Evolutionary conservation across 2,329 filamentous ascomycete species (phyloP).

Genomic region (Penicillium polonicum): DNA sequence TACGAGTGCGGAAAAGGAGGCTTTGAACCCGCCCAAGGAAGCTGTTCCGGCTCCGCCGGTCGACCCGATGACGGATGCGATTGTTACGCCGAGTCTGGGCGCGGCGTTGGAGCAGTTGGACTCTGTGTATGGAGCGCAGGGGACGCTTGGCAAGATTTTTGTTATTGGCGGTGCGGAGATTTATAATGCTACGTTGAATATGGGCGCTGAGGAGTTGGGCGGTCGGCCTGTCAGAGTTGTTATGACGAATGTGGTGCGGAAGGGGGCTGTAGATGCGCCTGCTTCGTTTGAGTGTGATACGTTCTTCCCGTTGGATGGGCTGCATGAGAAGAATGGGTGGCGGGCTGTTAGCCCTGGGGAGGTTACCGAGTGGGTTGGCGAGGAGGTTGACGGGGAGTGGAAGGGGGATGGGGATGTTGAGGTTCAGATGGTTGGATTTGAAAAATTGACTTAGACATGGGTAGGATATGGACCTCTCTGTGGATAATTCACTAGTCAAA

Average conservation of each 20-base stretch:
- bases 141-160: slow-evolving; percentile 62
- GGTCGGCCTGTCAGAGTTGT: slow-evolving; percentile 35
- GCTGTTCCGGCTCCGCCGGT: background rate
- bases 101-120: slow-evolving; percentile 52
- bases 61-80: slow-evolving; percentile 32
- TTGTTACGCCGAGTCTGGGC: slow-evolving; percentile 61
- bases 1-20: background rate
- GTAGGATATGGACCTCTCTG: background rate
- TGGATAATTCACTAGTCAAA: background rate
- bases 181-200: slow-evolving; percentile 67
- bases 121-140: slow-evolving; percentile 19
- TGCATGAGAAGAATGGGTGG: slow-evolving; percentile 35
- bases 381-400: slow-evolving; percentile 41
- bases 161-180: slow-evolving; percentile 89
- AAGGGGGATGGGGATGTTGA: slow-evolving; percentile 52
- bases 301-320: slow-evolving; percentile 45
- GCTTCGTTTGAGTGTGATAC: slow-evolving; percentile 49
- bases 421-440: slow-evolving; percentile 50
- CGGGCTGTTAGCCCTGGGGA: slow-evolving; percentile 35
- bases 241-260: slow-evolving; percentile 42
- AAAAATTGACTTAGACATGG: slow-evolving; percentile 26
- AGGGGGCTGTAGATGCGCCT: slow-evolving; percentile 19
- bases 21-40: background rate
- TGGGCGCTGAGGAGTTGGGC: slow-evolving; percentile 9
- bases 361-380: slow-evolving; percentile 44